phyloP scores from a whole-genome alignment of 1,284 basidiomycete species.

The Ceratobasidium sp. region DNA sequence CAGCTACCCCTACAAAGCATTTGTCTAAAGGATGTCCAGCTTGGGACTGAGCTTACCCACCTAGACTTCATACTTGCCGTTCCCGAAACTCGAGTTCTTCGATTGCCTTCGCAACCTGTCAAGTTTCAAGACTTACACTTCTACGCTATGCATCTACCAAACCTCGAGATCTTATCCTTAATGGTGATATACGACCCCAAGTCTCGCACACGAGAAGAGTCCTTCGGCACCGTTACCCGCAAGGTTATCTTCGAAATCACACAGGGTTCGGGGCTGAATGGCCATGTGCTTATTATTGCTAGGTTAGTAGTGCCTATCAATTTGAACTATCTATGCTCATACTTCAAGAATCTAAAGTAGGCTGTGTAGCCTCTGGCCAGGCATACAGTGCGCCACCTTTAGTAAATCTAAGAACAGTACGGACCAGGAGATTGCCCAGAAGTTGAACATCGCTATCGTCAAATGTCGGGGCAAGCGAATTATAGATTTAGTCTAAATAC shows the following conservation, averaged over 20 bases:
- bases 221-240: neutral
- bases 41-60: conserved; percentile 1
- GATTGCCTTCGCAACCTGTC: neutral
- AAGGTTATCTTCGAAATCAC: neutral
- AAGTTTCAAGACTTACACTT: neutral
- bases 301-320: conserved; percentile 1
- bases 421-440: too few relatives aligned
- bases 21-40: neutral
- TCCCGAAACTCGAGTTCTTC: conserved; percentile 6
- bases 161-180: neutral
- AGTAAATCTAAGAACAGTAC: neutral
- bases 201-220: neutral
- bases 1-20: neutral
- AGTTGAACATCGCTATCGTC: neutral
- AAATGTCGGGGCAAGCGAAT: neutral
- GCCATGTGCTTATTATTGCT: neutral
- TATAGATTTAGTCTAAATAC: too few relatives aligned
- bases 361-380: conserved; percentile 4
- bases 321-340: neutral
- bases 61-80: conserved; percentile 3
- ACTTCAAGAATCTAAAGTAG: neutral
- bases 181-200: conserved; percentile 1
- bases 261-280: neutral
- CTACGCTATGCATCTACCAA: conserved; percentile 15
- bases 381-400: neutral